phyloP scores from a whole-genome alignment of 2,329 filamentous ascomycete species.

The Aspergillus transmontanensis region DNA sequence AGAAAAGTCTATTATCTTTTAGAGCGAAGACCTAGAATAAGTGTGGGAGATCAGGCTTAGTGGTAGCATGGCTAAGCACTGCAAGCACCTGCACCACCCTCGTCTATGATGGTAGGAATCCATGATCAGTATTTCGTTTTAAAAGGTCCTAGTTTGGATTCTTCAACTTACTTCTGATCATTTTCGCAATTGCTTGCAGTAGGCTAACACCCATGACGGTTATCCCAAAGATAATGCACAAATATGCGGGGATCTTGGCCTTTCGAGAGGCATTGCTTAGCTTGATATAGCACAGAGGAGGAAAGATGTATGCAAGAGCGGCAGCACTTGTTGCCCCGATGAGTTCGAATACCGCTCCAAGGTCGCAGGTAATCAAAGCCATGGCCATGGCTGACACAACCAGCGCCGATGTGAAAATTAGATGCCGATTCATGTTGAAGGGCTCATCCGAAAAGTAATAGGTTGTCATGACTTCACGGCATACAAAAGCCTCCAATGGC shows the following conservation, averaged over 20 bases:
- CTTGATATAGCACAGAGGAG: constrained; percentile 93
- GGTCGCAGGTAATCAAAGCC: constrained; percentile 84
- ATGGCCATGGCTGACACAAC: constrained; percentile 78
- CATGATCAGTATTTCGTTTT: constrained; percentile 14
- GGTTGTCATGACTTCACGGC: constrained; percentile 91
- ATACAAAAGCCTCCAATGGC: constrained; percentile 95
- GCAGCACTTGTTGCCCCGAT: constrained; percentile 95
- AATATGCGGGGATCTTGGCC: constrained; percentile 69
- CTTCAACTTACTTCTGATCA: constrained; percentile 50
- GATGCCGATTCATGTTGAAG: constrained; percentile 80
- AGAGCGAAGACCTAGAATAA: constrained; percentile 1
- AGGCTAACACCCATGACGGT: constrained; percentile 81
- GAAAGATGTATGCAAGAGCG: constrained; percentile 91
- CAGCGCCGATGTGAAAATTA: constrained; percentile 81
- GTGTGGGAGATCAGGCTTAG: neutral
- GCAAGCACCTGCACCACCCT: constrained; percentile 37
- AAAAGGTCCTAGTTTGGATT: neutral
- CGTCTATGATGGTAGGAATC: constrained; percentile 27
- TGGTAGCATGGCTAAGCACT: constrained; percentile 18
- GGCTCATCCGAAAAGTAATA: constrained; percentile 74
- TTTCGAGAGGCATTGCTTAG: constrained; percentile 76
- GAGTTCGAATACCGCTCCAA: constrained; percentile 92
- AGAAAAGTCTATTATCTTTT: constrained; percentile 14
- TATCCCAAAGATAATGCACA: constrained; percentile 76
- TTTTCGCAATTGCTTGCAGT: constrained; percentile 71